phyloP scores from a whole-genome alignment of 2,329 filamentous ascomycete genomes.

The Neonectria coccinea region DNA sequence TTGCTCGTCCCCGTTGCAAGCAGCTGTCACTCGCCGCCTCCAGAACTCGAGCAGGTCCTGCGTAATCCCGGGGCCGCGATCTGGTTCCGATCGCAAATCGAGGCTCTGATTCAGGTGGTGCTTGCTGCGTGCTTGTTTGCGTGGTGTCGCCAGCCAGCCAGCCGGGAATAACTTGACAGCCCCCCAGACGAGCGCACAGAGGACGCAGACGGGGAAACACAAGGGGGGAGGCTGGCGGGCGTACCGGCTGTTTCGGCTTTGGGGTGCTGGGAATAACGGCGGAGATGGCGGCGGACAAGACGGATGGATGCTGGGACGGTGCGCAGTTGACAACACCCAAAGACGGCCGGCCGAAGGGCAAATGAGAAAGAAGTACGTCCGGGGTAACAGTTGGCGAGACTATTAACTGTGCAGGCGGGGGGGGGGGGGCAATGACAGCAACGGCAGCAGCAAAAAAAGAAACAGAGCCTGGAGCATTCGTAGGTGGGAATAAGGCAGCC shows the following conservation, averaged over 20 bases:
- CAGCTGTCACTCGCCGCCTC: slow-evolving; percentile 25
- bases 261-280: slow-evolving; percentile 49
- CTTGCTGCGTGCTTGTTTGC: background rate
- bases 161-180: slow-evolving; percentile 16
- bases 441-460: background rate
- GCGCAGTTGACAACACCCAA: background rate
- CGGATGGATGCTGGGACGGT: slow-evolving; percentile 23
- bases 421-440: slow-evolving; percentile 8
- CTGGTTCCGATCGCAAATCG: slow-evolving; percentile 3
- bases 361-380: slow-evolving; percentile 5
- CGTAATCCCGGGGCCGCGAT: slow-evolving; percentile 16
- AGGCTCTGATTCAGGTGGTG: slow-evolving; percentile 10
- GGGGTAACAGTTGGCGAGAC: background rate
- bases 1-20: slow-evolving; percentile 19
- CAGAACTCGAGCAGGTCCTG: slow-evolving; percentile 17
- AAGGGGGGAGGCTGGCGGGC: slow-evolving; percentile 7
- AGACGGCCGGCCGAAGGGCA: slow-evolving; percentile 13
- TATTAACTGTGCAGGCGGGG: background rate
- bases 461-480: slow-evolving; percentile 7
- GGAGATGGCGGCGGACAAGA: slow-evolving; percentile 27
- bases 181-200: slow-evolving; percentile 3
- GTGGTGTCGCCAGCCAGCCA: slow-evolving; percentile 32
- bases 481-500: slow-evolving; percentile 40
- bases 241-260: slow-evolving; percentile 38
- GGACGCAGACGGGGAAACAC: slow-evolving; percentile 8